A percentile compares a stretch with the other conserved stretches of the same genome.
These are phyloP conservation scores for Schwanniomyces yamadae DNA, from an alignment of 805 yeast species.

Conservation along the genomic window DNA sequence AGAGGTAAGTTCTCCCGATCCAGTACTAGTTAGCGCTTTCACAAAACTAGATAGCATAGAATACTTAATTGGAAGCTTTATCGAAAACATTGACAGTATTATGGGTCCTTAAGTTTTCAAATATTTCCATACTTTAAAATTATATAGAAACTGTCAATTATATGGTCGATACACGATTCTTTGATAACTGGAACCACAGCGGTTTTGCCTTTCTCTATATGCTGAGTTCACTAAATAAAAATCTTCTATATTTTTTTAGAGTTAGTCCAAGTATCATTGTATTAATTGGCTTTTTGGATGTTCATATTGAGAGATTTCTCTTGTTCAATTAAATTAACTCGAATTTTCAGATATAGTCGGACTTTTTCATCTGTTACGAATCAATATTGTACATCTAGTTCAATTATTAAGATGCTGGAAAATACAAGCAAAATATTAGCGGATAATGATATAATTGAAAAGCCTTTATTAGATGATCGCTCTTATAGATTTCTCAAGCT, in stretches of 20 bases:
- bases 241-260: neutral
- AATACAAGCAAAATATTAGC: slow-evolving; percentile 21
- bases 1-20: slow-evolving; percentile 66
- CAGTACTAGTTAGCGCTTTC: slow-evolving; percentile 58
- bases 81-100: slow-evolving; percentile 14
- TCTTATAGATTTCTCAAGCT: slow-evolving; percentile 64
- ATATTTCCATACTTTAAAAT: neutral
- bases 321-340: neutral
- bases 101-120: neutral
- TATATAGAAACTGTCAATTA: neutral
- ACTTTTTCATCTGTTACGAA: neutral
- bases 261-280: neutral
- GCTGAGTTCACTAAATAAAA: too few relatives aligned
- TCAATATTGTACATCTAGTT: neutral
- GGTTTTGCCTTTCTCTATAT: too few relatives aligned
- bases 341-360: neutral
- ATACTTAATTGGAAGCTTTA: slow-evolving; percentile 39
- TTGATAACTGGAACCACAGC: too few relatives aligned
- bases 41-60: slow-evolving; percentile 65
- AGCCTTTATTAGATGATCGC: slow-evolving; percentile 69
- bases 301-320: slow-evolving; percentile 2
- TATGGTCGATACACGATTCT: neutral
- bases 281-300: slow-evolving; percentile 5
- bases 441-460: slow-evolving; percentile 31
- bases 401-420: slow-evolving; percentile 1